Evolutionary conservation across 345 rosid genomes (phyloP), one percentile per base, ranked within the genome.

Genomic region (Chamaenerion angustifolium): DNA sequence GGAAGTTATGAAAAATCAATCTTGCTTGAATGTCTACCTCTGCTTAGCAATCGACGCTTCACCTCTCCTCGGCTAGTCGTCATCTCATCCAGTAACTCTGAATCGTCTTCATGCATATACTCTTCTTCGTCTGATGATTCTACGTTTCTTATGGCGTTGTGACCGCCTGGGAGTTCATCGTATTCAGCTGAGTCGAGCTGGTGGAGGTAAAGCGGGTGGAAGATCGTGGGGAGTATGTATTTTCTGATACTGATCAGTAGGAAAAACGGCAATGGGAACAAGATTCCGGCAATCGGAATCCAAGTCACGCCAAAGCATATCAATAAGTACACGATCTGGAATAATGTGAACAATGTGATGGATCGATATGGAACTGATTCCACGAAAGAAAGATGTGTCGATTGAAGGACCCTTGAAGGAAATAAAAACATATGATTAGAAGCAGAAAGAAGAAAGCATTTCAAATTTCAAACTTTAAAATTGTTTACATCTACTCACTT

Each of bases 211-310:
- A 15, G 17, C 11, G 49, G 49, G 19, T 46, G 17, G 49, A 46
- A 46, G 11, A 46, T 17, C 49, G 11, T 46, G 17, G 49, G 49
- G 12, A 46, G 49, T 12, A 46, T 15, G 17, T 46, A 9, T 21
- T 46, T 17, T 15, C 49, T 9, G 3, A 46, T 46, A 21, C 19
- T 46, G 17, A 46, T 46, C 21, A 46, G 49, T 9, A 46, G 3
- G 49, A 46, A 46, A 19, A 46, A 46, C 23, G 49, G 49, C 21
- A 46, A 15, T 1, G 49, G 49, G 49, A 46, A 46, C 21, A 46
- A 21, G 7, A 46, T 46, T 46, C 49, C 49, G 12, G 49, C 49
- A 9, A 46, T 46, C 17, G 49, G 49, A 46, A 46, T 46, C 49
- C 49, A 46, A 15, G 49, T 46, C 19, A 46, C 49, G 8, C 37